phyloP scores from a whole-genome alignment of 306 rosid species.

The Castanea crenata region DNA sequence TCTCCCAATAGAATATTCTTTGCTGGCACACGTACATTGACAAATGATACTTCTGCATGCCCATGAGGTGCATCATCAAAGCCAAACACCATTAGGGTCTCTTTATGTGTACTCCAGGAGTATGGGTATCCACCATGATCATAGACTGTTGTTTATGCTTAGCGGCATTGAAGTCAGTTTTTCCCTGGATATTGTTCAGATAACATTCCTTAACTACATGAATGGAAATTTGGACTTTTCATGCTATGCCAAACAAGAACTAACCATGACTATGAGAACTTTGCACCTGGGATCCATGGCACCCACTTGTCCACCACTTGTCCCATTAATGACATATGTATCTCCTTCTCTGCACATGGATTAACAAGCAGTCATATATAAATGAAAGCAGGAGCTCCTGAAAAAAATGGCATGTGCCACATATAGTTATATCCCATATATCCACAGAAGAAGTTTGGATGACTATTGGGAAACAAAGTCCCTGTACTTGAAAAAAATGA shows the following conservation, averaged over 20 bases:
- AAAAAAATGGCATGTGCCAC: neutral
- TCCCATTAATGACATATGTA: conserved; percentile 78
- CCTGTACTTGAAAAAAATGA: neutral
- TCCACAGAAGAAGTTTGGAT: neutral
- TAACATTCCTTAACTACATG: conserved; percentile 18
- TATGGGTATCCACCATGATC: conserved; percentile 83
- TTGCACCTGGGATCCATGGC: conserved; percentile 98
- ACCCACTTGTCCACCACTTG: conserved; percentile 98
- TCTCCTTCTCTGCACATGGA: conserved; percentile 65
- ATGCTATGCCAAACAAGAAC: conserved; percentile 33
- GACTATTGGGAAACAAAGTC: neutral
- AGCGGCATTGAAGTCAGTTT: conserved; percentile 82
- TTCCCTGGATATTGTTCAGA: conserved; percentile 62
- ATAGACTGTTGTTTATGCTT: conserved; percentile 91
- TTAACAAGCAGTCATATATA: neutral
- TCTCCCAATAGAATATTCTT: conserved; percentile 82
- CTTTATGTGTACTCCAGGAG: conserved; percentile 79
- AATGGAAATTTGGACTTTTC: conserved; percentile 4
- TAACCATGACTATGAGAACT: conserved; percentile 87
- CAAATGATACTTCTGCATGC: conserved; percentile 84
- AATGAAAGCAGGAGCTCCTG: neutral
- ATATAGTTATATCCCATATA: neutral
- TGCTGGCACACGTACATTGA: conserved; percentile 74
- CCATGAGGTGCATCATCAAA: conserved; percentile 99
- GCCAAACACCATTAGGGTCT: conserved; percentile 91